Base-by-base conservation (phyloP, 805 yeast genomes). In the Ogataea salicorniae region DNA sequence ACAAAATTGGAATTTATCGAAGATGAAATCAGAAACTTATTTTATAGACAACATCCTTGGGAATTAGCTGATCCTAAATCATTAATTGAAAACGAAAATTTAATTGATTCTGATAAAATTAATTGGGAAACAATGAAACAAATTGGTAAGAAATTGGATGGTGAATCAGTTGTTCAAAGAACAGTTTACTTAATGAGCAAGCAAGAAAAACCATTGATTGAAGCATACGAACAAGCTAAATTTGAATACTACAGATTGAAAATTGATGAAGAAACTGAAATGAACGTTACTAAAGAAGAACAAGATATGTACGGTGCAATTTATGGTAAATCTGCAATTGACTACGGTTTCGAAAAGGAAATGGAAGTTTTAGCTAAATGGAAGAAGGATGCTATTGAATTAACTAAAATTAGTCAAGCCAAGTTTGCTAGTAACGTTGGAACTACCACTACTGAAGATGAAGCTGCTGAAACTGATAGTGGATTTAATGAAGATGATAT, bases 1-100 rank as follows among this genome's bases (percentile, higher is more conserved):
- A 78, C 79, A 38, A 74, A 75, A 52, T 69, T 87, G 59, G 66
- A 64, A 47, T 84, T 76, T 55, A 64, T 80, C 46, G 94, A 92
- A 66, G 99, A 94, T 67, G 81, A 84, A 57, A 68, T 94, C 56
- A 80, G 99, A 70, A 74, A 78, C 41, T 72, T 86, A 22, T 94
- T 94, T 61, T 92, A 84, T 67, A 81, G 81, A 49, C 97, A 91
- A 63, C 99, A 94, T 68, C 99, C 99, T 6, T 94, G 99, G 99
- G 99, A 94, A 68, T 72, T 91, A 46, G 88, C 98, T 1, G 79
- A 95, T 56, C 97, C 98, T 14, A 87, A 87, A 63, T 75, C 80
- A 29, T 69, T 94, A 55, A 75, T 90, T 41, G 99, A 94, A 66
- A 86, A 81, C 58, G 74, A 75, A 35, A 87, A 86, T 7, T 71